Evolutionary conservation across 2,329 filamentous ascomycete genomes (phyloP).

Genomic region (Penicillium olsonii): DNA sequence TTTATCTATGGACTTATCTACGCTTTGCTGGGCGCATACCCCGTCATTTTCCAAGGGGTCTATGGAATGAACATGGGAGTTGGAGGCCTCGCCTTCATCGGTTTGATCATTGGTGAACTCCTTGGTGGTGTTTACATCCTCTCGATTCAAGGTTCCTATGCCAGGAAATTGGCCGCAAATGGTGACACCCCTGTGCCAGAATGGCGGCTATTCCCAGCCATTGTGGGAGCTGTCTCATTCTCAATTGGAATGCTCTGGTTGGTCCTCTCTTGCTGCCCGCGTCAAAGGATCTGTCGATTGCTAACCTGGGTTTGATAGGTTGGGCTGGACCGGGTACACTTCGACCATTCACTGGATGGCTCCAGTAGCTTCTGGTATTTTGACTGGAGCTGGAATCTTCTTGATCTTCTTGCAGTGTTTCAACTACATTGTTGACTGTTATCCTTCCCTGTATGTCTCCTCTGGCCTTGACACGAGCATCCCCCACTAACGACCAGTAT

Average conservation of each 20-base stretch:
- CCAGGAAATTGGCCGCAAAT: constrained; percentile 68
- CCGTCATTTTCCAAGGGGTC: constrained; percentile 40
- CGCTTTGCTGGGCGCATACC: constrained; percentile 38
- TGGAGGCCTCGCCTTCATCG: constrained; percentile 80
- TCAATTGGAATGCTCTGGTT: constrained; percentile 69
- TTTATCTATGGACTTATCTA: constrained; percentile 35
- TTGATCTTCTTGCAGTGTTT: constrained; percentile 58
- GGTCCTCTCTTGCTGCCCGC: neutral
- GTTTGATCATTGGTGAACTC: constrained; percentile 74
- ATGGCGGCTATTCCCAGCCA: constrained; percentile 57
- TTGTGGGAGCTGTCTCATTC: constrained; percentile 53
- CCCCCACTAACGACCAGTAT: neutral
- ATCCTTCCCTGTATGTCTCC: constrained; percentile 50
- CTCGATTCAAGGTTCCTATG: constrained; percentile 66
- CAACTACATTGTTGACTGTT: constrained; percentile 62
- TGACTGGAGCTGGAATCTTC: constrained; percentile 59
- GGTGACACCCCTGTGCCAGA: constrained; percentile 58
- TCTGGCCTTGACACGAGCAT: neutral
- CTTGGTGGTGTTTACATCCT: constrained; percentile 67
- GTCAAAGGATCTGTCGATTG: neutral
- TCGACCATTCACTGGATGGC: constrained; percentile 43
- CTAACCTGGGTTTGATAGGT: constrained; percentile 3
- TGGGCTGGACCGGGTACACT: constrained; percentile 71
- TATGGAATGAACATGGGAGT: constrained; percentile 63
- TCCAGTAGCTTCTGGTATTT: constrained; percentile 47